Evolutionary conservation across 1,139 yeast genomes (phyloP), one percentile per base, ranked within the genome.

Genomic region (Kurtzmaniella quercitrusa): DNA sequence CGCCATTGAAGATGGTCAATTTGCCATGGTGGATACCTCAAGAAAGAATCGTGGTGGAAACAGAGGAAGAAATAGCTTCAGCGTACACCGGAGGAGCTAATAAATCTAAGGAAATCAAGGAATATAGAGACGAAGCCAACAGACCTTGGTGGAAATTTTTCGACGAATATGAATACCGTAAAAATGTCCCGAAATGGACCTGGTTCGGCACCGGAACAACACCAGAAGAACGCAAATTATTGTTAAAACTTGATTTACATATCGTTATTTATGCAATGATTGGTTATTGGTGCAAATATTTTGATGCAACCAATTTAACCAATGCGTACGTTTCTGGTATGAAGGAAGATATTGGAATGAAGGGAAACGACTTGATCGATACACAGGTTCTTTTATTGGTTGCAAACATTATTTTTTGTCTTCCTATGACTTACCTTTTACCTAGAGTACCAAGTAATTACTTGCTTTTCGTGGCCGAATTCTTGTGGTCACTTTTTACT

Each of bases 281-380:
- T 38, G 65, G 63, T 2, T 62, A 62, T 48, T 61, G 61, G 58
- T 50, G 59, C 39, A 60, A 59, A 34, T 59, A 47, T 40, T 36
- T 60, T 30, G 63, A 60, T 41, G 45, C 42, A 15, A 40, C 57
- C 18, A 52, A 58, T 50, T 44, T 60, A 44, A 52, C 54, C 45
- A 63, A 59, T 44, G 68, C 68, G 12, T 63, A 63, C 44, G 61
- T 63, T 19, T 51, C 59, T 14, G 66, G 66, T 1, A 45, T 63
- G 45, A 50, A 53, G 45, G 62, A 59, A 40, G 58, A 51, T 22
- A 46, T 61, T 23, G 56, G 54, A 7, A 59, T 63, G 65, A 45
- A 50, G 38, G 66, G 65, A 2, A 61, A 63, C 43, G 65, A 61
- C 44, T 55, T 61, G 47, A 57, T 62, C 40, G 45, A 60, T 43